phyloP scores from a whole-genome alignment of 75 land plant genomes.

The Selaginella moellendorffii region DNA sequence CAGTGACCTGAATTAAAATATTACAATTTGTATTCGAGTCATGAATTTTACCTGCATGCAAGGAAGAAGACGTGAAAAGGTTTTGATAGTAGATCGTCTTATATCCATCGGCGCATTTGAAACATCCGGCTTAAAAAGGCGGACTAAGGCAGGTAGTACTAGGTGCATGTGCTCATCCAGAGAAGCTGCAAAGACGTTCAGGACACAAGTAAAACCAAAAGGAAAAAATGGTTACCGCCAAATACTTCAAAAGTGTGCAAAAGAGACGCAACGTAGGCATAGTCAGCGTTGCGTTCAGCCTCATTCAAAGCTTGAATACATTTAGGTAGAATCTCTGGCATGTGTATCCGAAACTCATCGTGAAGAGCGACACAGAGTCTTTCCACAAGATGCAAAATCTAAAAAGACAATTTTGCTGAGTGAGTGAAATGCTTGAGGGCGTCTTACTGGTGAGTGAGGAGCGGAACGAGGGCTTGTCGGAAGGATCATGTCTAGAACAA shows the following conservation, averaged over 20 bases:
- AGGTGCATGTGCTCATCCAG: slow-evolving; percentile 98
- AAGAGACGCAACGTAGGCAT: slow-evolving; percentile 60
- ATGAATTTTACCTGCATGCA: slow-evolving; percentile 60
- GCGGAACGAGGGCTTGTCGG: slow-evolving; percentile 44
- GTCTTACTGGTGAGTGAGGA: slow-evolving; percentile 61
- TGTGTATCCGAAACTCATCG: slow-evolving; percentile 80
- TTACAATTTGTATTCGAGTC: background rate
- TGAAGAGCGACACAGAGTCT: slow-evolving; percentile 91
- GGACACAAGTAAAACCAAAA: no score
- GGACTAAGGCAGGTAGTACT: slow-evolving; percentile 86
- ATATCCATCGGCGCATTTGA: slow-evolving; percentile 55
- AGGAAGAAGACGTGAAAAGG: slow-evolving; percentile 77
- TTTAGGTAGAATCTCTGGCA: slow-evolving; percentile 67
- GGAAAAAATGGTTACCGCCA: slow-evolving; percentile 55
- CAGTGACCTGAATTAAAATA: slow-evolving; percentile 47
- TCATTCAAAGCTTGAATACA: slow-evolving; percentile 89
- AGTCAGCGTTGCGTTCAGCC: slow-evolving; percentile 78
- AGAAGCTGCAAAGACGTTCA: slow-evolving; percentile 48
- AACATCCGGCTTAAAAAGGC: slow-evolving; percentile 78
- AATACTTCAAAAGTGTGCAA: slow-evolving; percentile 92
- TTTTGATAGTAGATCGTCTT: slow-evolving; percentile 71
- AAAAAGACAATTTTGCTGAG: background rate
- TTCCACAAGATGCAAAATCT: slow-evolving; percentile 88
- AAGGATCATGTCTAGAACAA: slow-evolving; percentile 58
- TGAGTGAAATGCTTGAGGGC: background rate